Evolutionary conservation across 768 basidiomycete species (phyloP), one percentile per base, ranked within the genome.

Genomic region (Amanita pseudoporphyria): DNA sequence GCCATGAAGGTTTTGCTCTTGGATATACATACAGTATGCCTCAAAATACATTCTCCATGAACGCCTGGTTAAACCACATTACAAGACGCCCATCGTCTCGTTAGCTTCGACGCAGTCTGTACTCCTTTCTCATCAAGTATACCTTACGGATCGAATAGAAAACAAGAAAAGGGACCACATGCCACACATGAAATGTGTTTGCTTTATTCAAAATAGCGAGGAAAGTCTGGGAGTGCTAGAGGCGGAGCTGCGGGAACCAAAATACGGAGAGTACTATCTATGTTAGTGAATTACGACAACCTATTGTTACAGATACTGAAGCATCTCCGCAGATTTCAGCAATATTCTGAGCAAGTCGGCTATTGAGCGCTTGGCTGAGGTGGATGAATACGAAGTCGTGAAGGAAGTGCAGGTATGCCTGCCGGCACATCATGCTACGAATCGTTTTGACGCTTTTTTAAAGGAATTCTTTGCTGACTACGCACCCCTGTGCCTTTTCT

Each of bases 401-500:
- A 80, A 82, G 48, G 96, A 99, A 69, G 88, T 99, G 1, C 96
- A 99, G 79, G 94, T 94, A 59, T 52, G 75, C 55, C 30, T n/a
- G n/a, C n/a, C n/a, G 24, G 46, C 18, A 26, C 26, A 9, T 30
- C 26, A 26, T 36, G 37, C 28, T 16, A 43, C 16, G 32, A 13
- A n/a, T 21, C 6, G 7, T 31, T 32, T 9, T 37, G 37, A 31
- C 31, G 2, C 45, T 49, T 44, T 9, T 42, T 37, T 52, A n/a
- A 71, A 91, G 93, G 96, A 99, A 78, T 91, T 91, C 70, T 99
- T 97, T 64, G 93, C 92, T 56, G 96, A 99, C 65, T 98, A 93
- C 58, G 78, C 89, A 1, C 91, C 95, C 0, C 72, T 97, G 39
- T 91, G 2, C 84, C 92, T 1, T 87, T 75, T 35, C 69, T 98